Evolutionary conservation across 768 basidiomycete species (phyloP), one percentile per base, ranked within the genome.

Genomic region (Boletus rubroflammeus): DNA sequence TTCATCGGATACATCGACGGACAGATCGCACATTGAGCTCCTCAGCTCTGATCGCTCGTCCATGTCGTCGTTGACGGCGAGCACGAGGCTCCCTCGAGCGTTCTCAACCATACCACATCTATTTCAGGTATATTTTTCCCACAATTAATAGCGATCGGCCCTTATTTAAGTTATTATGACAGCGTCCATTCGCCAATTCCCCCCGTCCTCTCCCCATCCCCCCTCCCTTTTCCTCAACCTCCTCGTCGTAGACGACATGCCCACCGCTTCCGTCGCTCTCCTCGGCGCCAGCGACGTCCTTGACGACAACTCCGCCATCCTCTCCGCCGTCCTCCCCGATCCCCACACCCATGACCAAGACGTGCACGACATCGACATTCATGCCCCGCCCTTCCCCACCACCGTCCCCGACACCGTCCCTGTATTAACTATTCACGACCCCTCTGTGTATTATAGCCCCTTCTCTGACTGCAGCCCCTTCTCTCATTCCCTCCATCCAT

Each of bases 401-500:
- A 11, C 55, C 54, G 58, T 65, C 48, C 50, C 57, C 47, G 54
- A 62, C 53, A 50, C 14, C 54, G 50, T 65, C 38, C 38, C 63
- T 69, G 71, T 69, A 71, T 66, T 69, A 69, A 71, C 69, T 50
- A 58, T 69, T 60, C 70, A 66, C 46, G 70, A 65, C 53, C 9
- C 51, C 14, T 36, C 63, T 4, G 38, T 71, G 67, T 71, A 71
- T 71, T 71, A 71, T 69, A 69, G 47, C 62, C 29, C 67, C 26
- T 67, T 71, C 55, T 11, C 63, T 1, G 67, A 67, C 36, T 69
- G 59, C 53, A 47, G 29, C 40, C 38, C 58, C 41, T 71, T 65
- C 56, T 28, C 61, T 1, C 60, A 55, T 34, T 17, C 59, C 10
- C 62, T 70, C 51, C 46, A 56, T 13, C 31, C 59, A 23, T 68